phyloP scores from a whole-genome alignment of 2,329 filamentous ascomycete species.

The Tolypocladium tropicale region DNA sequence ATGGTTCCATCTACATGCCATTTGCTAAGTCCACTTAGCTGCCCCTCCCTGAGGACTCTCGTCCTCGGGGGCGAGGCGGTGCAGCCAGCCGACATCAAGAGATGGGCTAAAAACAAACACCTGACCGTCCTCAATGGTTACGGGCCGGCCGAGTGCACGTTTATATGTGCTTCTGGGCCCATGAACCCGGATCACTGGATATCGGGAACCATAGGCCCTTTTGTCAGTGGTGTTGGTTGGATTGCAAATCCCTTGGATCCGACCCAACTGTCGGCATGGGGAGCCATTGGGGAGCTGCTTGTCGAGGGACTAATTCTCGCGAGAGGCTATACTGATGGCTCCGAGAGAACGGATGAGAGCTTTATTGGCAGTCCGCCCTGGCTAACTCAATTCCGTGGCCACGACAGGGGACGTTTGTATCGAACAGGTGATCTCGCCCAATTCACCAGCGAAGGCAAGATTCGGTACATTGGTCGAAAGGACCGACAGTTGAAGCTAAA shows the following conservation, averaged over 20 bases:
- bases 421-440: constrained; percentile 37
- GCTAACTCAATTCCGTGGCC: constrained; percentile 5
- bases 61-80: neutral
- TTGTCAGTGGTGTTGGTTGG: constrained; percentile 1
- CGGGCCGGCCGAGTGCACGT: neutral
- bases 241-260: neutral
- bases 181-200: neutral
- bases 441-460: constrained; percentile 14
- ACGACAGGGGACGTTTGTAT: constrained; percentile 23
- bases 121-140: constrained; percentile 1
- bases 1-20: constrained; percentile 1
- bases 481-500: constrained; percentile 4
- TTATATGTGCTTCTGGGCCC: neutral
- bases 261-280: constrained; percentile 4
- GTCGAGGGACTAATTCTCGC: constrained; percentile 14
- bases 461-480: constrained; percentile 1
- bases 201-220: neutral
- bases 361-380: constrained; percentile 34
- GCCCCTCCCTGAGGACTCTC: neutral
- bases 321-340: constrained; percentile 10
- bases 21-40: neutral
- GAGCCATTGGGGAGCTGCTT: constrained; percentile 14
- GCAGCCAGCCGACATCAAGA: neutral
- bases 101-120: neutral
- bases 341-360: constrained; percentile 8